Evolutionary conservation across 371 early-diverging fungal genomes (phyloP), one percentile per base, ranked within the genome.

Genomic region (Haplosporangium sp.): DNA sequence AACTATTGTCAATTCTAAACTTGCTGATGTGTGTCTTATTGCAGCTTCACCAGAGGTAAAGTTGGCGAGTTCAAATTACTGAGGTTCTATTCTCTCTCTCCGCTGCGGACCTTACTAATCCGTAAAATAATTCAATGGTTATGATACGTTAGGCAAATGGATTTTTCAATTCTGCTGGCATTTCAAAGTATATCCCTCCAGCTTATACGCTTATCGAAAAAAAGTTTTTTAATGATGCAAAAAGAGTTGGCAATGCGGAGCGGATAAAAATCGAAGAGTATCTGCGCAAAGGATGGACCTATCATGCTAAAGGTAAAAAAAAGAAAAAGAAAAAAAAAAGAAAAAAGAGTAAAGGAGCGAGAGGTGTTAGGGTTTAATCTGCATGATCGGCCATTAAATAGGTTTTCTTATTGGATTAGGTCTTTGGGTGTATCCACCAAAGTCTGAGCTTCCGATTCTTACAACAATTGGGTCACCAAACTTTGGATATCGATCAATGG

Each of bases 381-480:
- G 27, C 27, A 27, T 27, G 27, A 27, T 0, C 1, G 27, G 27
- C 27, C 27, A 27, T 27, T 27, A 27, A 27, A 27, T 27, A 27
- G 27, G 27, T 27, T 0, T 27, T 27, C 27, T 27, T 27, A 13
- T n/a, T 20, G 10, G 35, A 20, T 9, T 67, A 78, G 84, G 78
- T 17, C 19, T 84, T 7, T 83, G 81, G 85, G 66, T 84, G 15
- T 83, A 83, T 55, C 74, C 77, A 38, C 82, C 77, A 1, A 52
- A 69, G 4, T 78, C 72, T 1, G 62, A 63, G 35, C 40, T 71
- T 34, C 85, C 77, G 4, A 65, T 73, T 27, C 52, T 94, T 71
- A 95, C 97, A 1, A 90, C 93, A 78, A 91, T 98, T 66, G 98
- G 98, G 5, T 97, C 97, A 1, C 93, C 96, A 13, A 98, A 98